A percentile compares a stretch with the other conserved stretches of the same genome.
These are phyloP conservation scores for Fagopyrum esculentum DNA, from an alignment of 148 eudicot species.

Conservation along the genomic window DNA sequence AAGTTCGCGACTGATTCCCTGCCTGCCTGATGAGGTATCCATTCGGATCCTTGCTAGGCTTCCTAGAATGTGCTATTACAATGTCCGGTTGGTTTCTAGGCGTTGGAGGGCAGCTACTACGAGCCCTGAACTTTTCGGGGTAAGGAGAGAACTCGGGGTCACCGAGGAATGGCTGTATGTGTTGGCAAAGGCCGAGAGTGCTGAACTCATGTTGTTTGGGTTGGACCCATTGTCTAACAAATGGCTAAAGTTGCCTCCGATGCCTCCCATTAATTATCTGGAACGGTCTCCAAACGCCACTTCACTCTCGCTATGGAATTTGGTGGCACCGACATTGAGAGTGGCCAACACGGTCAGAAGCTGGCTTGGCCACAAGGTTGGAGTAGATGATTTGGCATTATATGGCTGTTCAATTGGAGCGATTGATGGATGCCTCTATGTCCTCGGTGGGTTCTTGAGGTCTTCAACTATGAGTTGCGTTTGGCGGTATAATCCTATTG, in stretches of 20 bases:
- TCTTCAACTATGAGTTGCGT: constrained; percentile 64
- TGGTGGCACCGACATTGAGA: constrained; percentile 53
- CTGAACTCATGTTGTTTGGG: constrained; percentile 59
- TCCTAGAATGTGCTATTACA: constrained; percentile 55
- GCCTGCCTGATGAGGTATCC: constrained; percentile 93
- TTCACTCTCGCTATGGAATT: constrained; percentile 50
- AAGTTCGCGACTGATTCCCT: constrained; percentile 60
- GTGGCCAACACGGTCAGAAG: constrained; percentile 59
- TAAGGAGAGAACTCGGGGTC: constrained; percentile 66
- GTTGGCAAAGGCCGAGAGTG: constrained; percentile 48
- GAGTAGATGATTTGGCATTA: constrained; percentile 45
- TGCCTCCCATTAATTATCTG: constrained; percentile 46
- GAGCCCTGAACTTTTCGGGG: constrained; percentile 53
- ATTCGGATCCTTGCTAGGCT: constrained; percentile 84
- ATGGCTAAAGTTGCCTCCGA: constrained; percentile 78
- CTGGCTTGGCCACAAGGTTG: constrained; percentile 66
- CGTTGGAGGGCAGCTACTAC: constrained; percentile 70
- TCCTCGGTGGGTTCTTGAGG: constrained; percentile 66
- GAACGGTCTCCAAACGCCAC: constrained; percentile 43
- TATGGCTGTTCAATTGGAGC: constrained; percentile 87
- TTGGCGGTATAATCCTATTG: constrained; percentile 67
- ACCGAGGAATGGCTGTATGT: constrained; percentile 87
- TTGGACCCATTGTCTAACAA: constrained; percentile 63
- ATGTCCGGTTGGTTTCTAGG: constrained; percentile 59
- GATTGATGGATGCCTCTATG: constrained; percentile 74